Conservation (phyloP, 495 filamentous ascomycete species). For the Tuber indicum region DNA sequence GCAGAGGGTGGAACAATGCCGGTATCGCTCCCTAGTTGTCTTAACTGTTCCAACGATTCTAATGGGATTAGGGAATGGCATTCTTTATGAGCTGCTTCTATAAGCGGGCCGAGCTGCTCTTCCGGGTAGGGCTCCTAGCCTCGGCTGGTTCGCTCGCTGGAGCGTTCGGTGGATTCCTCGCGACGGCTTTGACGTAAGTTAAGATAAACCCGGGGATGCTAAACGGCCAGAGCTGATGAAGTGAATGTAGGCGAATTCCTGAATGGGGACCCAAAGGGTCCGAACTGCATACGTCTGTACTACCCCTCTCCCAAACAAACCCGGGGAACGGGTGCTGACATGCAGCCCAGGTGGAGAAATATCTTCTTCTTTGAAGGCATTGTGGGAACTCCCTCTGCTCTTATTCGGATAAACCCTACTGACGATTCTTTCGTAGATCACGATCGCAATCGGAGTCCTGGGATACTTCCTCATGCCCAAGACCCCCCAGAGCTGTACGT, state of each 20-base stretch:
- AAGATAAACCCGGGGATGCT: constrained; percentile 34
- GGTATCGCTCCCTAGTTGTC: constrained; percentile 19
- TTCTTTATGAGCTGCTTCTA: constrained; percentile 88
- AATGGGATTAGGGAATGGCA: constrained; percentile 67
- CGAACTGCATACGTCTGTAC: constrained; percentile 29
- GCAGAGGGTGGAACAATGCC: constrained; percentile 41
- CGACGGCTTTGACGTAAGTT: constrained; percentile 47
- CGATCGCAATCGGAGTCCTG: constrained; percentile 54
- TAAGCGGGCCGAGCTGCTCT: constrained; percentile 56
- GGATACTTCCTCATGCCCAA: constrained; percentile 69
- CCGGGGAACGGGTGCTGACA: constrained; percentile 59
- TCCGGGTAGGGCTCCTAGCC: constrained; percentile 68
- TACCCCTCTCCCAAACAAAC: background rate
- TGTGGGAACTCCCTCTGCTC: constrained; percentile 1
- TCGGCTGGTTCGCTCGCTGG: constrained; percentile 67
- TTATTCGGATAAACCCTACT: background rate
- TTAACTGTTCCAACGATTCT: constrained; percentile 45
- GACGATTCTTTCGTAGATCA: constrained; percentile 44
- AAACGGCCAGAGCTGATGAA: background rate
- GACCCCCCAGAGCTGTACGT: constrained; percentile 63
- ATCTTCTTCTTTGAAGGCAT: constrained; percentile 67
- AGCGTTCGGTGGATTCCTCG: constrained; percentile 72
- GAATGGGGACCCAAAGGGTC: constrained; percentile 45
- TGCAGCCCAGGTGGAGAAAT: constrained; percentile 69
- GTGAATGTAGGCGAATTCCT: constrained; percentile 15